Percentiles rank a stretch among this genome's conserved stretches.
Conservation (phyloP, 2,329 filamentous ascomycete species). For the Aureobasidium sp. region DNA sequence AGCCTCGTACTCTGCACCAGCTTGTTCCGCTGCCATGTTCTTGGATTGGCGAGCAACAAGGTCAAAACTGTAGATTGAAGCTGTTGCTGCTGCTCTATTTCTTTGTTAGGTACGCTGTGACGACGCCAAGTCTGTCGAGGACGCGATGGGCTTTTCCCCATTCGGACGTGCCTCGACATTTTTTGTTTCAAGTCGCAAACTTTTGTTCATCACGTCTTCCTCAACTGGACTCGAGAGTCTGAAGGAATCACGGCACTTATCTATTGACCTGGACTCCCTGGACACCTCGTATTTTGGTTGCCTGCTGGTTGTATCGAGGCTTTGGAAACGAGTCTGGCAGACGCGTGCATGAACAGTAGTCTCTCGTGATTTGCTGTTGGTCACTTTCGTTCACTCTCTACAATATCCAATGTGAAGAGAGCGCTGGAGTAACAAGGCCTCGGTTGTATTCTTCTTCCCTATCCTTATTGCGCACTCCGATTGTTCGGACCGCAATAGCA, state of each 20-base stretch:
- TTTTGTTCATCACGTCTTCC: constrained; percentile 3
- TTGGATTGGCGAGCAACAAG: neutral
- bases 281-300: neutral
- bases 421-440: neutral
- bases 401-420: neutral
- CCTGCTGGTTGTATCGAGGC: neutral
- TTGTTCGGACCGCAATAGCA: neutral
- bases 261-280: neutral
- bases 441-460: neutral
- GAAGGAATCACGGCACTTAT: neutral
- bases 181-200: constrained; percentile 5
- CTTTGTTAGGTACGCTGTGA: constrained; percentile 3
- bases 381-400: neutral
- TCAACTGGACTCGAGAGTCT: neutral
- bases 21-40: neutral
- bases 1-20: constrained; percentile 56
- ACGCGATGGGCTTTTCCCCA: neutral
- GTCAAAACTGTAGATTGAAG: neutral
- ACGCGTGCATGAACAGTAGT: constrained; percentile 11
- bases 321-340: neutral
- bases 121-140: constrained; percentile 4
- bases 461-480: neutral
- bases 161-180: constrained; percentile 7
- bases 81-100: neutral
- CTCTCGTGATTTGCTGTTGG: constrained; percentile 10